Base-by-base conservation (phyloP, 768 basidiomycete genomes). In the Lentinula edodes region DNA sequence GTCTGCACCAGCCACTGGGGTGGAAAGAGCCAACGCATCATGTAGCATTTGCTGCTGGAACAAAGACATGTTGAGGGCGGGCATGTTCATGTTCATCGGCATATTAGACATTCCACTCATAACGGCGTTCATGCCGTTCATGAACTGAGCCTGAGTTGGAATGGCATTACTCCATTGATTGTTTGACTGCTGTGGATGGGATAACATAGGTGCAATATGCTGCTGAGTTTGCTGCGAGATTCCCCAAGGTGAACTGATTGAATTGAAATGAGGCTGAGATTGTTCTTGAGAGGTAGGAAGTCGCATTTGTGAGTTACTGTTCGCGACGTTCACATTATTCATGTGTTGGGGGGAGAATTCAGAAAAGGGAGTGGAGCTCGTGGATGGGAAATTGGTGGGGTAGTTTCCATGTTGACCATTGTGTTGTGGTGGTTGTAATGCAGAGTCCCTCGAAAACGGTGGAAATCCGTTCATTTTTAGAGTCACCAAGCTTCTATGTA, bases 1-100 rank as follows among this genome's bases (percentile, higher is more conserved):
- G 18, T 80, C 75, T 41, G 73, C 73, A 42, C 69, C 83, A 67
- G 74, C 80, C 4, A 60, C 85, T 6, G 87, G 87, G 15, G 76
- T 72, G 36, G 80, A 83, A 64, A 87, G 73, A 6, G 79, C 74
- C 32, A 82, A 72, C 39, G 83, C 80, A 62, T 86, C 84, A 62
- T 86, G 84, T 45, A 86, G 70, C 32, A 87, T 68, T 65, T 86
- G 83, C 53, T 77, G 79, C 6, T 82, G 78, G 36, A 87, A 63
- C 60, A 78, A 74, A 2, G 78, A 72, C 66, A 79, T 69, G 62
- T 74, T 76, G 62, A 79, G 76, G 42, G 69, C 66, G 48, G 62
- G 56, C 58, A 71, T 66, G 9, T 45, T 52, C 45, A 70, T 42
- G 34, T 71, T 63, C 61, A 82, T 72, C 38, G 61, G 67, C 53